phyloP scores from a whole-genome alignment of 352 stramenopile genomes.

The Globisporangium nodosum region DNA sequence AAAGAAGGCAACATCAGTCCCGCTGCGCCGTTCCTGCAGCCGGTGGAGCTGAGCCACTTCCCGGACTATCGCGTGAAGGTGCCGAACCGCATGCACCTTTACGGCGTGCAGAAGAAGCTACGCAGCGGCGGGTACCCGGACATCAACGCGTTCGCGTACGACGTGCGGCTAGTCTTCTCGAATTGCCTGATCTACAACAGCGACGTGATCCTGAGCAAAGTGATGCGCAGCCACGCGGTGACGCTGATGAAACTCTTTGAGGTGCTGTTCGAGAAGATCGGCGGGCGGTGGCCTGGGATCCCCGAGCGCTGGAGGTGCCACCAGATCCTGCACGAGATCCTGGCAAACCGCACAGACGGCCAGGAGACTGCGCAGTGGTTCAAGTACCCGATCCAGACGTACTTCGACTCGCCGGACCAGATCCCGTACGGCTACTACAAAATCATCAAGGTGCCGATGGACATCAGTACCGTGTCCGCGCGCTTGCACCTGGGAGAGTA shows the following conservation, averaged over 20 bases:
- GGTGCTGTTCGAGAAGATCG: conserved; percentile 60
- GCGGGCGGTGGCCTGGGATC: conserved; percentile 58
- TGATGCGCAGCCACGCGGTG: conserved; percentile 79
- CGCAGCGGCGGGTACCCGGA: conserved; percentile 61
- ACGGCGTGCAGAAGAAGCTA: conserved; percentile 82
- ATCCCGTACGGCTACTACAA: conserved; percentile 82
- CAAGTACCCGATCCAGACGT: conserved; percentile 82
- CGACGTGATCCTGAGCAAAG: conserved; percentile 75
- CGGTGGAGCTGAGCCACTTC: conserved; percentile 77
- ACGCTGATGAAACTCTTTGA: conserved; percentile 86
- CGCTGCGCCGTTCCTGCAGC: conserved; percentile 73
- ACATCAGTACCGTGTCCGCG: conserved; percentile 73
- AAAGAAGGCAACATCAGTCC: conserved; percentile 71
- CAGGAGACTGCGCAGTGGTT: conserved; percentile 85
- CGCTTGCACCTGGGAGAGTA: conserved; percentile 66
- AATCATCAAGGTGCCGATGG: conserved; percentile 75
- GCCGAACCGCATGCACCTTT: conserved; percentile 79
- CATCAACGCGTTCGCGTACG: conserved; percentile 61
- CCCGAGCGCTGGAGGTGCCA: conserved; percentile 81
- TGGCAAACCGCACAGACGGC: conserved; percentile 63
- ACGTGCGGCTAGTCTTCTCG: conserved; percentile 83
- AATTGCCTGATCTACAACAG: conserved; percentile 88
- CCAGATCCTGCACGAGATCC: conserved; percentile 72
- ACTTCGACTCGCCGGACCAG: conserved; percentile 79
- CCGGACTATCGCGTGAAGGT: conserved; percentile 85